Base-by-base conservation (phyloP, 305 asterid species). In the Fraxinus xanthoxyloides region DNA sequence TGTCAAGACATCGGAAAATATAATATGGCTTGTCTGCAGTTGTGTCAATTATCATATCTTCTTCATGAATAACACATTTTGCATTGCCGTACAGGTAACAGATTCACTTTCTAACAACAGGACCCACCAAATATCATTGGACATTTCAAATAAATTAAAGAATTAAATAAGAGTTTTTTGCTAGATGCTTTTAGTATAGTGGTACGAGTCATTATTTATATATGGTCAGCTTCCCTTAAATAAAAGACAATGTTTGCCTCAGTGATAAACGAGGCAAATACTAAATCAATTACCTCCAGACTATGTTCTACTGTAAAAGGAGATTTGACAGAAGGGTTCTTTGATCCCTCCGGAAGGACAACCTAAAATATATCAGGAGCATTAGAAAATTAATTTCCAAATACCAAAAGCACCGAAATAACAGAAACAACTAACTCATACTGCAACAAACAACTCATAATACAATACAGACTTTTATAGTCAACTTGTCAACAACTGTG, bases 271-370 rank as follows among this genome's bases (percentile, higher is more conserved):
- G 77, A 8, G 75, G 54, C 35, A 38, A 83, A 72, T 40, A 48
- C 40, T 38, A 35, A 43, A 75, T 59, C 79, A 81, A 81, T 76
- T 92, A 94, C 99, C 99, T 94, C 94, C 83, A 87, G 83, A 77
- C 93, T 85, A 77, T 94, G 97, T 79, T 90, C 85, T 87, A 91
- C 89, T 48, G 91, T 69, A 80, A 93, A 93, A 83, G 98, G 93
- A 82, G 91, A 90, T 81, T 90, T 77, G 76, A 84, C 91, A 48
- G 97, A 91, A 74, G 98, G 92, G 82, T 90, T 89, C 87, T 89
- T 89, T 46, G 99, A 94, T 83, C 99, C 98, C 89, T 96, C 99
- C 4, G 99, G 98, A 69, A 96, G 94, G 85, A 96, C 97, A 86
- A 94, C 98, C 99, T 94, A 81, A 72, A 89, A 87, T 81, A 40